Evolutionary conservation across 352 stramenopile species (phyloP).

Genomic region (Pythium dissotocum): DNA sequence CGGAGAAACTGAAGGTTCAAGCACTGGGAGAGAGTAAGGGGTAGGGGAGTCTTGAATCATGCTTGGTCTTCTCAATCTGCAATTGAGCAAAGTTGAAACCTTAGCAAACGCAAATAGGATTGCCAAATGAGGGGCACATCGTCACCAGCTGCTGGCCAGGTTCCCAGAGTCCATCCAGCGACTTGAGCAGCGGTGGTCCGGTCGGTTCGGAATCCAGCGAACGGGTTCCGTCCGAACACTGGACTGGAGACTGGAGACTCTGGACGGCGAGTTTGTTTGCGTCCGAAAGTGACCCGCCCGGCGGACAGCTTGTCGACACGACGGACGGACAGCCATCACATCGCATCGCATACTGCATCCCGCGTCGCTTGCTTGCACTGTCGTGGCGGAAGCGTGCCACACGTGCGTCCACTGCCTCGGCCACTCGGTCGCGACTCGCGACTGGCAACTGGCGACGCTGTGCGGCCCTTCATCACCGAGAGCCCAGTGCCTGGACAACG

Average conservation of each 20-base stretch:
- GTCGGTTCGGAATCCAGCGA: not conserved
- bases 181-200: not conserved
- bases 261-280: not conserved
- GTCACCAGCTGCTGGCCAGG: too few relatives aligned
- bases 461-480: too few relatives aligned
- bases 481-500: too few relatives aligned
- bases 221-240: not conserved
- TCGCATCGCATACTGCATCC: not conserved
- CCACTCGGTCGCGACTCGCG: too few relatives aligned
- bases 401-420: not conserved
- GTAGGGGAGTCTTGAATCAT: not conserved
- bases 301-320: not conserved
- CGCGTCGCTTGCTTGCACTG: not conserved
- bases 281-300: not conserved
- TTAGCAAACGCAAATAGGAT: not conserved
- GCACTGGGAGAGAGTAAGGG: not conserved
- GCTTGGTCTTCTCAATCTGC: not conserved
- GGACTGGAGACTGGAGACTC: not conserved
- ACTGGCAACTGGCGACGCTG: too few relatives aligned
- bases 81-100: not conserved
- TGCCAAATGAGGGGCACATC: not conserved
- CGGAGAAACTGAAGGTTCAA: conserved; percentile 1
- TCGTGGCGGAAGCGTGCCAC: not conserved
- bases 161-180: not conserved
- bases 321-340: not conserved